Conservation (phyloP, 1,284 basidiomycete genomes). For the Malassezia vespertilionis region DNA sequence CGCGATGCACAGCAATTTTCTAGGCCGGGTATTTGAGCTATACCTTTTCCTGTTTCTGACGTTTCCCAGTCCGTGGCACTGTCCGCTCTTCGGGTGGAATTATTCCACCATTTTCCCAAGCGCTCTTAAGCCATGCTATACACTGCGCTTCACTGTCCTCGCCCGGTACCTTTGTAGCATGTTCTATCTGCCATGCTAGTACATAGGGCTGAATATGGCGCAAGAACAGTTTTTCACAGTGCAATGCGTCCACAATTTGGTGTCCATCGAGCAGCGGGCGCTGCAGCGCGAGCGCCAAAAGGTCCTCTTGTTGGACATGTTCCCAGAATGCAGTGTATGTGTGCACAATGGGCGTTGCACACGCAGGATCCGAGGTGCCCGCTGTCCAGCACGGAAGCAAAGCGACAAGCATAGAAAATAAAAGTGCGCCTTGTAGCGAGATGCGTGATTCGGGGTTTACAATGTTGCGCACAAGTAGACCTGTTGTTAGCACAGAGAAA, state of each 20-base stretch:
- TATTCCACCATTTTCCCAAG: constrained; percentile 33
- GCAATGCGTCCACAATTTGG: constrained; percentile 21
- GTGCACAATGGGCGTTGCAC: constrained; percentile 10
- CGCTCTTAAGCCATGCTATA: constrained; percentile 21
- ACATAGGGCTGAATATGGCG: constrained; percentile 28
- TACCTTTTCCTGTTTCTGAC: neutral
- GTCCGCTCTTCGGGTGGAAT: constrained; percentile 25
- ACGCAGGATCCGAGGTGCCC: neutral
- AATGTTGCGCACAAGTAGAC: constrained; percentile 24
- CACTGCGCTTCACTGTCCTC: constrained; percentile 16
- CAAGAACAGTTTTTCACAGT: constrained; percentile 25
- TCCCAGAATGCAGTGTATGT: constrained; percentile 25
- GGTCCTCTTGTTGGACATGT: constrained; percentile 13
- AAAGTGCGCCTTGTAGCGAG: constrained; percentile 18
- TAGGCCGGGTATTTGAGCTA: neutral
- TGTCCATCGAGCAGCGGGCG: constrained; percentile 35
- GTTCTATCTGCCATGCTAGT: constrained; percentile 33
- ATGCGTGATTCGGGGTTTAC: constrained; percentile 19
- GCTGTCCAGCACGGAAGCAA: constrained; percentile 2
- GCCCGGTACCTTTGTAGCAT: neutral
- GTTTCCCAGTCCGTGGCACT: neutral
- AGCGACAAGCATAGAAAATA: constrained; percentile 26
- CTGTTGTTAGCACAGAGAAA: too few relatives aligned
- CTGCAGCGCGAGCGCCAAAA: constrained; percentile 20
- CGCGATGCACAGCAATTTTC: constrained; percentile 23